Conservation (phyloP, 179 eudicot species). For the Dionaea muscipula region DNA sequence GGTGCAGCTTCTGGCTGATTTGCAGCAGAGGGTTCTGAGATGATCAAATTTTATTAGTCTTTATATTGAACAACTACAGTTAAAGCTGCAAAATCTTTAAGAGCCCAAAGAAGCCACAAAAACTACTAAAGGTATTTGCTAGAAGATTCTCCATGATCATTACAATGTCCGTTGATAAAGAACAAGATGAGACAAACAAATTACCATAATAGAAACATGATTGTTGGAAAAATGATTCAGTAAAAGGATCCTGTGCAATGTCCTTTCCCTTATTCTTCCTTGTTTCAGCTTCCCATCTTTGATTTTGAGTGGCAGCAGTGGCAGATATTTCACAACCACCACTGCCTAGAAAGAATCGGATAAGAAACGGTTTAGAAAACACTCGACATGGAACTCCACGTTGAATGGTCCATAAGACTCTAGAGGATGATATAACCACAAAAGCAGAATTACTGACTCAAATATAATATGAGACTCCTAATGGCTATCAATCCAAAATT, state of each 20-base stretch:
- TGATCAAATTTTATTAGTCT: no score
- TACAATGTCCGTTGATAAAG: no score
- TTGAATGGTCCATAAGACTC: not conserved
- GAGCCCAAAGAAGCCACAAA: no score
- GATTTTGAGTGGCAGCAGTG: not conserved
- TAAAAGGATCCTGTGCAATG: no score
- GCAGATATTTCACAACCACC: not conserved
- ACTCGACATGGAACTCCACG: not conserved
- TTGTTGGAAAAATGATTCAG: no score
- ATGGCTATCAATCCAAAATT: not conserved
- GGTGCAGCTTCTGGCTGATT: not conserved
- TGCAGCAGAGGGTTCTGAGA: not conserved
- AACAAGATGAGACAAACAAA: no score
- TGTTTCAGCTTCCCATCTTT: constrained; percentile 5
- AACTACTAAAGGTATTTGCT: no score
- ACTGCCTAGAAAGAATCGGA: not conserved
- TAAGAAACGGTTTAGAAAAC: not conserved
- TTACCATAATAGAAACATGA: no score
- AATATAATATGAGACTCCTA: not conserved
- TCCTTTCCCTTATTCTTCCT: constrained; percentile 15
- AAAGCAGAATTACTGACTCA: not conserved
- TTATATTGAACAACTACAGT: no score
- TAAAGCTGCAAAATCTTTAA: no score
- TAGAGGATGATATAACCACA: not conserved
- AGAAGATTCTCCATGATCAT: no score